A percentile compares a stretch with the other conserved stretches of the same genome.
phyloP scores from a whole-genome alignment of 768 basidiomycete genomes.

The Mycena vitilis region DNA sequence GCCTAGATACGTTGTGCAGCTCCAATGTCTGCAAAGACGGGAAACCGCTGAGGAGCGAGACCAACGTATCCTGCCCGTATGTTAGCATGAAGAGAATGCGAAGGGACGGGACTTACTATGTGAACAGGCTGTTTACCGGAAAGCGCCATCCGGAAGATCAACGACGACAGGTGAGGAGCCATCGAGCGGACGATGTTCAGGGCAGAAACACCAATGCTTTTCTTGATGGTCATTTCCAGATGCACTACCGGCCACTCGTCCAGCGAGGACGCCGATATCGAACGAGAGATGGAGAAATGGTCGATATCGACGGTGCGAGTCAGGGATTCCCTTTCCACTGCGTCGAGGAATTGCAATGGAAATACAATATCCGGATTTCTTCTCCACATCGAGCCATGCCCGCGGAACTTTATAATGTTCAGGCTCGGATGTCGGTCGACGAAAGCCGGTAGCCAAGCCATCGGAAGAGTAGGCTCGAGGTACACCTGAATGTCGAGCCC shows the following conservation, averaged over 20 bases:
- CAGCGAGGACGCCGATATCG: background rate
- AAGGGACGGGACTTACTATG: background rate
- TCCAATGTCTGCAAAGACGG: slow-evolving; percentile 13
- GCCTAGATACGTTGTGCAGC: background rate
- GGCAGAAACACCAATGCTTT: slow-evolving; percentile 4
- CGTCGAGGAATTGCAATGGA: slow-evolving; percentile 2
- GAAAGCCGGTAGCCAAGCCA: no score
- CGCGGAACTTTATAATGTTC: no score
- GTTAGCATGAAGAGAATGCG: background rate
- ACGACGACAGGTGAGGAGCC: background rate
- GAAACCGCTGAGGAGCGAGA: slow-evolving; percentile 7
- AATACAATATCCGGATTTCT: slow-evolving; percentile 12
- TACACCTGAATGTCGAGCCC: no score
- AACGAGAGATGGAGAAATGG: slow-evolving; percentile 13
- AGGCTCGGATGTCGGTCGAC: no score
- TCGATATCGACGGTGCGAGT: background rate
- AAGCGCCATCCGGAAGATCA: slow-evolving; percentile 3
- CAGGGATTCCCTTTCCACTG: background rate
- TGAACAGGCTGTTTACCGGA: background rate
- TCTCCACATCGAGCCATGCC: background rate
- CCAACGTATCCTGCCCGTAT: slow-evolving; percentile 5
- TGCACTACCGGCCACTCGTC: slow-evolving; percentile 4
- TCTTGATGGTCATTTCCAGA: slow-evolving; percentile 3
- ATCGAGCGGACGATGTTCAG: background rate
- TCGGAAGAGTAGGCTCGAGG: no score